Evolutionary conservation across 2,329 filamentous ascomycete genomes (phyloP).

Genomic region (Penicillium sp.): DNA sequence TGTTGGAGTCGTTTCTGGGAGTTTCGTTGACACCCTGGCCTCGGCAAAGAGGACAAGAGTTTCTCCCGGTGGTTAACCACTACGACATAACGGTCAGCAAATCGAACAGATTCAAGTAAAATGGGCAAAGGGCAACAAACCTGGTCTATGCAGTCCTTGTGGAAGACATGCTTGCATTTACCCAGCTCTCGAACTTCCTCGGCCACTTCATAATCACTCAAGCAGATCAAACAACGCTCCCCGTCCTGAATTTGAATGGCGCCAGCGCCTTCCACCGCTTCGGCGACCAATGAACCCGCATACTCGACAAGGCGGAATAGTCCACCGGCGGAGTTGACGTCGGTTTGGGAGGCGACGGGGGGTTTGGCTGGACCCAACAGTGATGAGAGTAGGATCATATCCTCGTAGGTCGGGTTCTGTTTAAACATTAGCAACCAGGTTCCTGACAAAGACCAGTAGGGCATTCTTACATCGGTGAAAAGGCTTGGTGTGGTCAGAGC

Average conservation of each 20-base stretch:
- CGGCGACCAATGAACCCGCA: constrained; percentile 39
- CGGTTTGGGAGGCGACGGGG: constrained; percentile 57
- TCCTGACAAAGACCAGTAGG: not conserved
- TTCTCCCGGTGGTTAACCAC: constrained; percentile 55
- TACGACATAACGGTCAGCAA: constrained; percentile 32
- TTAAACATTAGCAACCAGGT: constrained; percentile 10
- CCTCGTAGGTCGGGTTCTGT: constrained; percentile 58
- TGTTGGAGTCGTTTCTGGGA: constrained; percentile 10
- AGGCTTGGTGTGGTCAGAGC: constrained; percentile 61
- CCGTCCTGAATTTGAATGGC: constrained; percentile 34
- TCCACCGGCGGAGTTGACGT: constrained; percentile 55
- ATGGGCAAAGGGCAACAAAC: constrained; percentile 36
- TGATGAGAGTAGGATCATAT: constrained; percentile 61
- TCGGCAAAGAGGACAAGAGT: constrained; percentile 33
- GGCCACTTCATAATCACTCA: constrained; percentile 55
- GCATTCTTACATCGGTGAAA: constrained; percentile 54
- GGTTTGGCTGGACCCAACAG: constrained; percentile 60
- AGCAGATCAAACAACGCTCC: constrained; percentile 57
- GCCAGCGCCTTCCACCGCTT: constrained; percentile 36
- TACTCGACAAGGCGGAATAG: constrained; percentile 47
- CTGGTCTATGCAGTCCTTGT: constrained; percentile 62
- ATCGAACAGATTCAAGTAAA: constrained; percentile 6
- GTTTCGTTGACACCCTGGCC: constrained; percentile 38
- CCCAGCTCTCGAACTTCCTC: constrained; percentile 54
- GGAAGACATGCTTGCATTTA: constrained; percentile 59